phyloP scores from a whole-genome alignment of 2,329 filamentous ascomycete genomes.

The Lecanosticta acicola region DNA sequence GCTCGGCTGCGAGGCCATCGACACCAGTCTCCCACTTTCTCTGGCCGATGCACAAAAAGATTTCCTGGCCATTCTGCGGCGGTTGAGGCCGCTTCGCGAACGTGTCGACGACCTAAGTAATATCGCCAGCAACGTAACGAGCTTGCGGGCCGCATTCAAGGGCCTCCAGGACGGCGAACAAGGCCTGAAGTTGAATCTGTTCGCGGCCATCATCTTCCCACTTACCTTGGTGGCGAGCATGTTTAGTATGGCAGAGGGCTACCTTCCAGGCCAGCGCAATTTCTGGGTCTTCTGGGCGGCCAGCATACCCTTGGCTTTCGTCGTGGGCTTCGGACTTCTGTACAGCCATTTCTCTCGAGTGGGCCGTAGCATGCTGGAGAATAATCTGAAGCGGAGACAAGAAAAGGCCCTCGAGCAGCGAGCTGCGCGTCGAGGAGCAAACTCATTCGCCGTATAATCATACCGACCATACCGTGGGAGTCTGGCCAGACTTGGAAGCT shows the following conservation, averaged over 20 bases:
- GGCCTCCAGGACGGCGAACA: conserved; percentile 21
- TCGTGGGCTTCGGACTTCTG: conserved; percentile 8
- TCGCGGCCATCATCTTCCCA: conserved; percentile 19
- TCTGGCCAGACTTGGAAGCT: too few relatives aligned
- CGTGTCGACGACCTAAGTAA: conserved; percentile 19
- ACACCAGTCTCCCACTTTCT: conserved; percentile 3
- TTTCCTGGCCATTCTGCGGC: conserved; percentile 17
- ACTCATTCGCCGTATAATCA: too few relatives aligned
- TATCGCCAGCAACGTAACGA: conserved; percentile 19
- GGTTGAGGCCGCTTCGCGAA: conserved; percentile 16
- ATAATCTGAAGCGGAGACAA: too few relatives aligned
- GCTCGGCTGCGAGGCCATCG: conserved; percentile 5
- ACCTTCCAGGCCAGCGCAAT: conserved; percentile 13
- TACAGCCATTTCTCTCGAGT: not conserved
- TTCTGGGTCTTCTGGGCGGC: conserved; percentile 27
- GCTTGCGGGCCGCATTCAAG: conserved; percentile 18
- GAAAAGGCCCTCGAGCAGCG: too few relatives aligned
- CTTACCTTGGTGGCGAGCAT: conserved; percentile 13
- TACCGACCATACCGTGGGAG: too few relatives aligned
- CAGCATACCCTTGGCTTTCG: conserved; percentile 13
- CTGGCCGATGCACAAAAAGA: conserved; percentile 20
- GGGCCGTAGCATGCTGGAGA: not conserved
- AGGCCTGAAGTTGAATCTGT: conserved; percentile 18
- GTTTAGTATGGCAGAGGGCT: conserved; percentile 16
- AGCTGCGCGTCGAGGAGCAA: too few relatives aligned